Conservation (phyloP, 805 yeast genomes). For the Barnettozyma siamensis region DNA sequence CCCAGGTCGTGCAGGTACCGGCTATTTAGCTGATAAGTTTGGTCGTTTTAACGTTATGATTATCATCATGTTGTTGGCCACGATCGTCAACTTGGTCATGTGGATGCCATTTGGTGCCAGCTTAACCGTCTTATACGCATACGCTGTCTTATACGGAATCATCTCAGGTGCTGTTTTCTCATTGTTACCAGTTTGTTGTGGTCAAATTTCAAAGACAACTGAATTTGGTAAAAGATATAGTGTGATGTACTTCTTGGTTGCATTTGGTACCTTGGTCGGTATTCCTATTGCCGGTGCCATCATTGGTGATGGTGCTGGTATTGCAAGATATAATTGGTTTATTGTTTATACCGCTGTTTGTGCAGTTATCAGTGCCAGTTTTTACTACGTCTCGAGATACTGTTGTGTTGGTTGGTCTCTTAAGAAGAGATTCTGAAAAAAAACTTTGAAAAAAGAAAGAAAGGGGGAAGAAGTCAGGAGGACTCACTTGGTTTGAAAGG, state of each 20-base stretch:
- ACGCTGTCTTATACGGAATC: conserved; percentile 46
- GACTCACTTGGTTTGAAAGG: too few species aligned
- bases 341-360: conserved; percentile 31
- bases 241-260: conserved; percentile 51
- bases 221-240: conserved; percentile 51
- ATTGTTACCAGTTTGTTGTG: conserved; percentile 52
- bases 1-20: conserved; percentile 38
- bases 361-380: conserved; percentile 31
- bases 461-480: not conserved
- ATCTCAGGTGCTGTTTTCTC: conserved; percentile 50
- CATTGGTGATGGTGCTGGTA: conserved; percentile 27
- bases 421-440: not conserved
- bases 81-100: conserved; percentile 31
- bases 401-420: conserved; percentile 34
- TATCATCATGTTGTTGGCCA: conserved; percentile 28
- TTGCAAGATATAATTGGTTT: conserved; percentile 30
- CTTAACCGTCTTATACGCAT: conserved; percentile 33
- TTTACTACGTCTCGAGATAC: conserved; percentile 40
- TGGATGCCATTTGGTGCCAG: conserved; percentile 37
- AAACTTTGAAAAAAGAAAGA: not conserved
- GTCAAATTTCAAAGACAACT: conserved; percentile 48
- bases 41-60: conserved; percentile 54
- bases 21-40: conserved; percentile 35
- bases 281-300: conserved; percentile 48
- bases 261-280: conserved; percentile 44